Base-by-base conservation (phyloP, 306 rosid species). In the Canavalia gladiata region DNA sequence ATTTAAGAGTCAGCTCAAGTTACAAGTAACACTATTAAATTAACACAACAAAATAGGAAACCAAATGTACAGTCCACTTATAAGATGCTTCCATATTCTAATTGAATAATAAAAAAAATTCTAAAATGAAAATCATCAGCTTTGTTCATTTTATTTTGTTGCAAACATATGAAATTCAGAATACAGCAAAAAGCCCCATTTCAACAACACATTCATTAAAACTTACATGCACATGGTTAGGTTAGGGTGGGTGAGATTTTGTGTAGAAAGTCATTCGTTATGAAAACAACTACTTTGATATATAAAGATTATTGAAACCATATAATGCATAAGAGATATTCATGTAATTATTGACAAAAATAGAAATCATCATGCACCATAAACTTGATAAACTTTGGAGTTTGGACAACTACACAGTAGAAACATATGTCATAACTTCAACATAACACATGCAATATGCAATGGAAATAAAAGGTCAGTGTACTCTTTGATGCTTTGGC, bases 1-100 rank as follows among this genome's bases (percentile, higher is more conserved):
- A 7, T 56, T 29, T 43, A 68, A 7, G 6, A 28, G 4, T 37
- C 10, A 6, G 56, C 8, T 67, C 5, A 65, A 35, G 6, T 49
- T 8, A 52, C n/a, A 58, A 18, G 25, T 18, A 18, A 76, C 28
- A 42, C 25, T 12, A 34, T 3, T 6, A 30, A 11, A 54, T 9
- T 49, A 55, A 66, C 46, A 42, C 74, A 72, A 63, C 39, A 30
- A 54, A 33, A 57, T 10, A 3, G 57, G 51, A 64, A 45, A 56
- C 29, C 42, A 6, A 60, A 39, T 13, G 35, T 34, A 54, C 25
- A 52, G 52, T 71, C 25, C 4, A 2, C 28, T 46, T 37, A 69
- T 51, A 13, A 79, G 43, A 51, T 29, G 73, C 35, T 8, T 6
- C 64, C 10, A 3, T 47, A 79, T 10, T 37, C 12, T 79, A 13